Evolutionary conservation across 352 stramenopile species (phyloP), one percentile per base, ranked within the genome.

Genomic region (Blastocystis sp.): DNA sequence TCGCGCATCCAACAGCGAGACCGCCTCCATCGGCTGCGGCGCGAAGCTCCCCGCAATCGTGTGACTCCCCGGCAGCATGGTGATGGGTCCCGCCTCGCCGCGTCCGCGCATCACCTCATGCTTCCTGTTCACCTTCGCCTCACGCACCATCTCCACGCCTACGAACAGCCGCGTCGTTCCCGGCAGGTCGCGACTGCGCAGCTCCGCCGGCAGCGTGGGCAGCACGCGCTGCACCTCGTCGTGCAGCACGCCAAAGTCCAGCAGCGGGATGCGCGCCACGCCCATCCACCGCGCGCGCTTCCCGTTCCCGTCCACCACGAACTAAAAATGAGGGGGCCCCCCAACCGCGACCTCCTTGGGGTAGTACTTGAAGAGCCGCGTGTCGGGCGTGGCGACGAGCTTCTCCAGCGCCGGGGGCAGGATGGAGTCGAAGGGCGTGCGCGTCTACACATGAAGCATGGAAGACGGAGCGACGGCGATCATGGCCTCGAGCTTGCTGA

Each of bases 231-330:
- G 40, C 19, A 81, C 71, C 59, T 81, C 71, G 14, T 38, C 34
- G 60, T 81, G 71, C 5, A 81, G 71, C 10, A 81, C 40, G 45
- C 66, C 71, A 38, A 81, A 81, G n/a, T 81, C 71, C 4, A 81
- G 71, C 11, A 81, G 43, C 19, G 71, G 71, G 19, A 81, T 64
- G 41, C 71, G 71, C 53, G 71, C 71, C 1, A 81, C 71, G 38
- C 71, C 71, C 71, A 81, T 81, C 71, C 71, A 81, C 38, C 71
- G 71, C 41, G 52, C 56, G 14, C 71, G 71, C 71, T 81, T 81
- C n/a, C 71, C 71, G 43, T 81, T 81, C 7, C 71, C 71, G 60
- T 81, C 71, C 19, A 81, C n/a, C 11, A 59, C 53, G 60, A 81
- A 81, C 71, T 81, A 41, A 7, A 23, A 34, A 38, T 81, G 2